These are phyloP conservation scores for Alternaria sp. DNA, from an alignment of 2,329 filamentous ascomycete genomes.

Conservation along the genomic window DNA sequence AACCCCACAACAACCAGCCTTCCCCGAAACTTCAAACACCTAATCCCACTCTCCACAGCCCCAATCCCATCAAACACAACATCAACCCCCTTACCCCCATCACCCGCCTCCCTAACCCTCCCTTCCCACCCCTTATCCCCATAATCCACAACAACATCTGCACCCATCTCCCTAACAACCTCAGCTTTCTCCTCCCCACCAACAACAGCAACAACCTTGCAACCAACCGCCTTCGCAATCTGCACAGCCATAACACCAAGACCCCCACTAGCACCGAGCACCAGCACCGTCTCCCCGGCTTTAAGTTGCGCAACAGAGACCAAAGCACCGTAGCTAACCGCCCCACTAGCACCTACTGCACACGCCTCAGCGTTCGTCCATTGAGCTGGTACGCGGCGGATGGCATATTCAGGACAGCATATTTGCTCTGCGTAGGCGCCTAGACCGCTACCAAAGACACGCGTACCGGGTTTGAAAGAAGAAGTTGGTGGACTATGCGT, in stretches of 20 bases:
- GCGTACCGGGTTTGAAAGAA: constrained; percentile 57
- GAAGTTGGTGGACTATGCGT: constrained; percentile 48
- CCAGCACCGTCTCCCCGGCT: constrained; percentile 61
- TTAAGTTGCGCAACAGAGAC: constrained; percentile 54
- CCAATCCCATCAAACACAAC: constrained; percentile 68
- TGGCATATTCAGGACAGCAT: constrained; percentile 49
- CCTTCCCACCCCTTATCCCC: constrained; percentile 59
- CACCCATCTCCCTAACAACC: constrained; percentile 54
- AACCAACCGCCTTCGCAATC: constrained; percentile 63
- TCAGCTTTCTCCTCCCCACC: constrained; percentile 58
- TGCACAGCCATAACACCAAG: constrained; percentile 65
- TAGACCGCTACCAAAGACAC: constrained; percentile 62
- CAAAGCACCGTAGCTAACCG: constrained; percentile 64
- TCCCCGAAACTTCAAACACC: constrained; percentile 63
- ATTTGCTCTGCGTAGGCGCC: constrained; percentile 65
- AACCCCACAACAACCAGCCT: constrained; percentile 67
- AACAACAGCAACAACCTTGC: constrained; percentile 63
- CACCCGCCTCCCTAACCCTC: constrained; percentile 59
- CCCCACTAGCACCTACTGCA: constrained; percentile 63
- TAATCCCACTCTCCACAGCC: constrained; percentile 63
- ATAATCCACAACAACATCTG: constrained; percentile 56
- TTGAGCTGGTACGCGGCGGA: constrained; percentile 57
- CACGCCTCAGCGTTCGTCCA: constrained; percentile 62
- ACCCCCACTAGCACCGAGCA: constrained; percentile 65
- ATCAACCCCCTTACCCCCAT: constrained; percentile 61